Evolutionary conservation across 305 asterid species (phyloP), one percentile per base, ranked within the genome.

Genomic region (Fraxinus nigra): DNA sequence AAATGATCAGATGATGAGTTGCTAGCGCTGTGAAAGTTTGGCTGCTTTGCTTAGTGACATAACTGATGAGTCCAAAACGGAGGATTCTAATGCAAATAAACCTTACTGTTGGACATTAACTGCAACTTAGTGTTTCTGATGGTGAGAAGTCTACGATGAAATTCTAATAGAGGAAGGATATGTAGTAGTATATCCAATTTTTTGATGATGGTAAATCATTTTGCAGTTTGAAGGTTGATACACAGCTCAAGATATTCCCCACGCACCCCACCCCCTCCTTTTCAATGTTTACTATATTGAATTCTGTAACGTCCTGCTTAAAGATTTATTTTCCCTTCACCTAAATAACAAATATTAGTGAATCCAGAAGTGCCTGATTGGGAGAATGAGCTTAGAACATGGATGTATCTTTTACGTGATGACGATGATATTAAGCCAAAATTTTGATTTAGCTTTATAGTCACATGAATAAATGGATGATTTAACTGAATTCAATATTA

Each of bases 41-140:
- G 33, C 30, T 61, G 30, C 13, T 22, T 61, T 75, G 30, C 22
- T 46, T 51, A 54, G 8, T 61, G 72, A 61, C 72, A 61, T 7
- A 61, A 61, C 14, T 20, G 70, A 61, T 73, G 65, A 63, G 63
- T 46, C 72, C 65, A 32, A 56, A 30, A 40, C 28, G 65, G 24
- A 37, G 83, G 79, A 74, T 59, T 85, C 79, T 82, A 56, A 51
- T 33, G 75, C 28, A 9, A 72, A 79, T 46, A 75, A 77, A n/a
- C 26, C 9, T 38, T 61, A 22, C 70, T 7, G 32, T 22, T 61
- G 70, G 32, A 61, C 70, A 22, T 61, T 20, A 22, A 61, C 70
- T 61, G 70, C 70, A 2, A 61, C 70, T 22, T 61, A 22, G 70
- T 20, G 32, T 22, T 61, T 61, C 30, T 61, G 13, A 22, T 22